phyloP scores from a whole-genome alignment of 1,284 basidiomycete genomes.

The Cutaneotrichosporon dermatis region DNA sequence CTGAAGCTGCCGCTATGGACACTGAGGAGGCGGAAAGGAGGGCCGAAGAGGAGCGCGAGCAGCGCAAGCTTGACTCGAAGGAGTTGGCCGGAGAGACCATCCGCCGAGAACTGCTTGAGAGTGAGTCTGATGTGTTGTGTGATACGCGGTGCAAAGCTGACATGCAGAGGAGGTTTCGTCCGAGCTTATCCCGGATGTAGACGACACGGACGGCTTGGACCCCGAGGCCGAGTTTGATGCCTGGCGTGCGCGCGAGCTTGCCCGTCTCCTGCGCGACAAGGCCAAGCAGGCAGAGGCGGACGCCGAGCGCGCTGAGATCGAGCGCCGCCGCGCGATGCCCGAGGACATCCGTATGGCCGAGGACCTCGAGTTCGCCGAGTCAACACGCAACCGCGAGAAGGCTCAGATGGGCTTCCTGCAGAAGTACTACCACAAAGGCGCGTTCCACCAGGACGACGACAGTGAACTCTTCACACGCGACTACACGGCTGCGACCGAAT shows the following conservation, averaged over 20 bases:
- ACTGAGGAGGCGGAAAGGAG: conserved; percentile 37
- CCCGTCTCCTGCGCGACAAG: conserved; percentile 84
- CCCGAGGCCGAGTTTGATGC: conserved; percentile 88
- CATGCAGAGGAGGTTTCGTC: conserved; percentile 75
- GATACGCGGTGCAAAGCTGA: not conserved
- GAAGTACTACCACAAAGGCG: conserved; percentile 99
- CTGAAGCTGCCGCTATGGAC: conserved; percentile 37
- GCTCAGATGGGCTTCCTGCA: conserved; percentile 86
- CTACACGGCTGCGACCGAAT: conserved; percentile 81
- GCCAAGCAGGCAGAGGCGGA: conserved; percentile 73
- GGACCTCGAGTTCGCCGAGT: conserved; percentile 78
- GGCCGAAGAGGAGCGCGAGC: conserved; percentile 40
- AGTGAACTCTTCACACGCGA: conserved; percentile 84
- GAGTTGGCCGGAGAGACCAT: conserved; percentile 48
- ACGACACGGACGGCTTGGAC: conserved; percentile 92
- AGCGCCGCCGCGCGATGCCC: conserved; percentile 81
- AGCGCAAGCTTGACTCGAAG: conserved; percentile 44
- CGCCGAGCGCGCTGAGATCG: conserved; percentile 81
- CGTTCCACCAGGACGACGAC: conserved; percentile 93
- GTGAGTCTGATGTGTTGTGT: conserved; percentile 19
- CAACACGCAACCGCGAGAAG: conserved; percentile 59
- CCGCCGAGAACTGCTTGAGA: conserved; percentile 44
- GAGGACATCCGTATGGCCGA: conserved; percentile 86
- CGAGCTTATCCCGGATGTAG: conserved; percentile 69
- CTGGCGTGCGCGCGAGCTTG: conserved; percentile 89